Percentiles rank a stretch among this genome's conserved stretches.
Conservation (phyloP, 2,329 filamentous ascomycete species). For the Sporothrix brasiliensis region DNA sequence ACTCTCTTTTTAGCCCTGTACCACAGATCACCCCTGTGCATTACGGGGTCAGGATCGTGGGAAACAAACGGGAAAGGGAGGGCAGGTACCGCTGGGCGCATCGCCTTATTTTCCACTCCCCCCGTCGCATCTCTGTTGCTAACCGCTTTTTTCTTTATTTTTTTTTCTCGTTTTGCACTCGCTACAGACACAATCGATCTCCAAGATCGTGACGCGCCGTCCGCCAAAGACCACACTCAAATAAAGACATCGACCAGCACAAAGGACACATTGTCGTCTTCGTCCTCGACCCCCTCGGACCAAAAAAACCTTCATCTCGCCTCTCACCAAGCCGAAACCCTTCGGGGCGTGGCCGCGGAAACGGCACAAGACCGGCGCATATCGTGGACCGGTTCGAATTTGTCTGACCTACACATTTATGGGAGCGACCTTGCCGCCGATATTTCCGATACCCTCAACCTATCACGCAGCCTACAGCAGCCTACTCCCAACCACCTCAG, state of each 20-base stretch:
- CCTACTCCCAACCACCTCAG: slow-evolving; percentile 36
- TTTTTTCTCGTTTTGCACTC: slow-evolving; percentile 28
- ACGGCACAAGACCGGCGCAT: slow-evolving; percentile 70
- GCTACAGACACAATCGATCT: slow-evolving; percentile 87
- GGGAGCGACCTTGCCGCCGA: slow-evolving; percentile 51
- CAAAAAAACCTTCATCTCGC: slow-evolving; percentile 51
- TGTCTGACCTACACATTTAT: slow-evolving; percentile 50
- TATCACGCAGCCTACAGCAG: slow-evolving; percentile 32
- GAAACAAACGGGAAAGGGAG: slow-evolving; percentile 26
- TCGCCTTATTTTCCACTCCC: slow-evolving; percentile 20
- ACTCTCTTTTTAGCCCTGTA: slow-evolving; percentile 31
- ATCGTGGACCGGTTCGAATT: slow-evolving; percentile 53
- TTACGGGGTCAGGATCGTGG: slow-evolving; percentile 31
- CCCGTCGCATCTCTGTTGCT: slow-evolving; percentile 35
- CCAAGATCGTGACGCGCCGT: slow-evolving; percentile 79
- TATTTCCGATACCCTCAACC: slow-evolving; percentile 47
- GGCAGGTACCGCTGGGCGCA: slow-evolving; percentile 25
- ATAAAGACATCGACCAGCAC: slow-evolving; percentile 54
- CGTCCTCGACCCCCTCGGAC: slow-evolving; percentile 37
- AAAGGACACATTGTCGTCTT: slow-evolving; percentile 46
- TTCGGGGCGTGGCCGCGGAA: slow-evolving; percentile 79
- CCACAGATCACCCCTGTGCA: slow-evolving; percentile 18
- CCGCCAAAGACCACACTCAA: slow-evolving; percentile 78
- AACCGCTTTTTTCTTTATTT: slow-evolving; percentile 34
- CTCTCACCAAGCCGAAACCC: slow-evolving; percentile 81